A percentile compares a stretch with the other conserved stretches of the same genome.
These are phyloP conservation scores for Casuarina glauca DNA, from an alignment of 306 rosid genomes.

Conservation along the genomic window DNA sequence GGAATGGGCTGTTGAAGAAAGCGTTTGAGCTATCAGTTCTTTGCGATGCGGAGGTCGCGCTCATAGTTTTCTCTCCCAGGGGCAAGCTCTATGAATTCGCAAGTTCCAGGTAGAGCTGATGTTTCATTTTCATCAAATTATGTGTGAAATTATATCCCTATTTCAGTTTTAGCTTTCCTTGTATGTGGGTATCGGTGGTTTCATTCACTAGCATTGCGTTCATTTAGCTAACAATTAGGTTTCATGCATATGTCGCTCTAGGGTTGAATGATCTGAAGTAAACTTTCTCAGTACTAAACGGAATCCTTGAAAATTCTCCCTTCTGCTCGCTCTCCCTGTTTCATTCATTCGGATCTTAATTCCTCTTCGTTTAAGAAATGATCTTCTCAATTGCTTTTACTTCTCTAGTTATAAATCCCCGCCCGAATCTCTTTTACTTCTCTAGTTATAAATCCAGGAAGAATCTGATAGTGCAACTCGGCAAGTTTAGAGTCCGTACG, in stretches of 20 bases:
- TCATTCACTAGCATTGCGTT: not conserved
- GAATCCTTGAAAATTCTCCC: not conserved
- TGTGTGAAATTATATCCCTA: not conserved
- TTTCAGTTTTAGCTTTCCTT: not conserved
- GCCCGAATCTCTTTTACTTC: not conserved
- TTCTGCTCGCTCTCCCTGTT: not conserved
- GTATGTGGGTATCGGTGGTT: not conserved
- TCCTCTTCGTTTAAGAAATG: not conserved
- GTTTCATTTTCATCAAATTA: not conserved
- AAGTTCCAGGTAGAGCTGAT: constrained; percentile 39
- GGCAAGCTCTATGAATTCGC: constrained; percentile 60
- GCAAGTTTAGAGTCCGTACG: not conserved
- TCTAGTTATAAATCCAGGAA: not conserved
- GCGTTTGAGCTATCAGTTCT: constrained; percentile 88
- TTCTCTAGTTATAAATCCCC: not conserved
- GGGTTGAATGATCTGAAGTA: not conserved
- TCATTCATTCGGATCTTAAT: not conserved
- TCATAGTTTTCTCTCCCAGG: constrained; percentile 50
- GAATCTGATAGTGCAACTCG: not conserved
- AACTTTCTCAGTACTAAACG: not conserved
- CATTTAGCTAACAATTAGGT: not conserved
- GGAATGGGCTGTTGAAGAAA: constrained; percentile 81
- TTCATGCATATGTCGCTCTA: not conserved
- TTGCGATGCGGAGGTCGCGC: constrained; percentile 65
- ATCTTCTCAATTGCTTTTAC: not conserved